Percentiles rank a stretch among this genome's conserved stretches.
Conservation (phyloP, 495 filamentous ascomycete species). For the Penicillium tannophilum region DNA sequence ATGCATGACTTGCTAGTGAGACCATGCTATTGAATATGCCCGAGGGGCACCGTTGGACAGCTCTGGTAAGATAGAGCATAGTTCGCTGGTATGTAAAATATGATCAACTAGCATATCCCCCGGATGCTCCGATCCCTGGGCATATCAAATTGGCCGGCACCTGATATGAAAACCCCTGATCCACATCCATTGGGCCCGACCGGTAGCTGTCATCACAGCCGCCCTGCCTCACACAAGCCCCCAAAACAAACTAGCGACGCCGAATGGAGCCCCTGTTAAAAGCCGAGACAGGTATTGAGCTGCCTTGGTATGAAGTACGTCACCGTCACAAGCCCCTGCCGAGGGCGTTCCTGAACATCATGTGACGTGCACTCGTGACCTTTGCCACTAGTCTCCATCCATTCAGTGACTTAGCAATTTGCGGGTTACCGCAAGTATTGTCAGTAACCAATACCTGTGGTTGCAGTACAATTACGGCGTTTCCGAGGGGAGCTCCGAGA, state of each 20-base stretch:
- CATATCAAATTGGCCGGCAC: conserved; percentile 10
- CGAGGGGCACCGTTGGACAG: background rate
- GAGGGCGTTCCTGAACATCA: conserved; percentile 26
- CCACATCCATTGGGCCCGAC: conserved; percentile 21
- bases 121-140: conserved; percentile 8
- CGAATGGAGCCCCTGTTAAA: conserved; percentile 3
- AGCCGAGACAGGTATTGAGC: background rate
- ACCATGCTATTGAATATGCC: background rate
- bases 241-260: background rate
- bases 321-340: conserved; percentile 22
- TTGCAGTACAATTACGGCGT: conserved; percentile 1
- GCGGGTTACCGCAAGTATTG: conserved; percentile 4
- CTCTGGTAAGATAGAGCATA: background rate
- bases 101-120: background rate
- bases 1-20: background rate
- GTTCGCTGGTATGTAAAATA: background rate
- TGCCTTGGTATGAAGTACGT: conserved; percentile 7
- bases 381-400: conserved; percentile 20
- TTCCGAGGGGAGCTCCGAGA: conserved; percentile 14
- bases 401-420: conserved; percentile 5
- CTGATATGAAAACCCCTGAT: conserved; percentile 7
- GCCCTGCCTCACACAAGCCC: conserved; percentile 11
- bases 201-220: conserved; percentile 18
- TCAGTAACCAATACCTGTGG: background rate
- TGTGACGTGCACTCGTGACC: conserved; percentile 30